phyloP scores from a whole-genome alignment of 2,329 filamentous ascomycete species.

The Biscogniauxia sp. region DNA sequence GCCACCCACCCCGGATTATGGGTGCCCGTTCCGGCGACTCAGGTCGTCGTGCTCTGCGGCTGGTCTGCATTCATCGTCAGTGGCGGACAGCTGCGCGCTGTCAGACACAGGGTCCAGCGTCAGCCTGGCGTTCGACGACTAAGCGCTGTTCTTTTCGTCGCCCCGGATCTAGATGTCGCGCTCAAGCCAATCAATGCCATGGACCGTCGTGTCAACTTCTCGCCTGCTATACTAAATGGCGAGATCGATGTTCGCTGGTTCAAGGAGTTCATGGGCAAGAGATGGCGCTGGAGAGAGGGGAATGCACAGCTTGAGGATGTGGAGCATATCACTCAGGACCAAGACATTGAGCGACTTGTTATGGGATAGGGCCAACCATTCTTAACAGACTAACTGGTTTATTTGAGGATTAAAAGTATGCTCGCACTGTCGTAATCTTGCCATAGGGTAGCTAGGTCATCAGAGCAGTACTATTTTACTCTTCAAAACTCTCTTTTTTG shows the following conservation, averaged over 20 bases:
- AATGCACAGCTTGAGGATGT: conserved; percentile 11
- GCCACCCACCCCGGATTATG: not conserved
- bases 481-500: too few species aligned
- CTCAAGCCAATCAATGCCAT: not conserved
- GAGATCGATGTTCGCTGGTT: conserved; percentile 9
- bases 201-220: conserved; percentile 2
- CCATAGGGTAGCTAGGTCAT: too few species aligned
- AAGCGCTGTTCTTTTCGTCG: conserved; percentile 8
- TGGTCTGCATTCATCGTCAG: conserved; percentile 5
- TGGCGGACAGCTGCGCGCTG: conserved; percentile 4
- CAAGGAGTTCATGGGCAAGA: conserved; percentile 14
- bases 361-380: not conserved
- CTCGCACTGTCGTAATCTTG: too few species aligned
- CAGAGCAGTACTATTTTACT: too few species aligned
- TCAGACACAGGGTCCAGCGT: conserved; percentile 4
- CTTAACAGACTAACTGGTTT: too few species aligned
- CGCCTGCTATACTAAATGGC: not conserved
- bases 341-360: conserved; percentile 8
- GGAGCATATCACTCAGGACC: conserved; percentile 7
- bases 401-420: too few species aligned
- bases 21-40: conserved; percentile 3
- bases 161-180: conserved; percentile 2
- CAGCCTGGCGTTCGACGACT: conserved; percentile 5
- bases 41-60: conserved; percentile 6
- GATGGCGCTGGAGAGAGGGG: conserved; percentile 10